Evolutionary conservation across 768 basidiomycete species (phyloP), one percentile per base, ranked within the genome.

Genomic region (Psilocybe cyanescens): DNA sequence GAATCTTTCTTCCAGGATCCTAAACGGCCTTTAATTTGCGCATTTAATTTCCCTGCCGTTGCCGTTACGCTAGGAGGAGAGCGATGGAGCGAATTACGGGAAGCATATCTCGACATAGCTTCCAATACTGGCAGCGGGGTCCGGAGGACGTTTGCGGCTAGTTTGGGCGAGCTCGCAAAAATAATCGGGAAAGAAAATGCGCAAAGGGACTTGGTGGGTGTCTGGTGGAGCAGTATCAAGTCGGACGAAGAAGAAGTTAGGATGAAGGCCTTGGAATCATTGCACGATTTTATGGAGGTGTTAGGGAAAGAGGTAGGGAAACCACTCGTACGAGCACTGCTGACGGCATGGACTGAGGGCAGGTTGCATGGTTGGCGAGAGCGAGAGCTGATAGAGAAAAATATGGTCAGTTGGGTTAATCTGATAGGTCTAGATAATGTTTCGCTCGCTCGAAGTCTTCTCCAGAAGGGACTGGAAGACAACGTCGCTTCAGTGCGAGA

Each of bases 21-120:
- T 3, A 84, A 89, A 52, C 86, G 93, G 9, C 84, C 90, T 1
- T 78, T 93, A 19, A 86, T 93, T 46, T 91, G 90, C 71, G 92
- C 92, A 4, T 95, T 94, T 76, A 94, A 97, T 75, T 91, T 92
- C 70, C 97, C 97, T 24, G 96, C 95, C 5, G 92, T 98, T 7
- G 86, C 88, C 3, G 81, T 95, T 4, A 91, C 95, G 0, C 79
- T 97, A 29, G 97, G 97, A 3, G 76, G 77, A 11, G 74, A 76
- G 1, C 83, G 92, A 48, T 99, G 97, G 97, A 66, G 57, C 33
- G 85, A 89, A 59, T 75, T 99, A 24, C 84, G 90, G 17, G 81
- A 82, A 3, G 76, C 85, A 47, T 96, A 96, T 75, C 73, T 83
- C 17, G 75, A 81, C 8, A 80, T 99, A 16, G 81, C 90, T 29